Conservation (phyloP, 1,284 basidiomycete genomes). For the Vanrija pseudolonga region DNA sequence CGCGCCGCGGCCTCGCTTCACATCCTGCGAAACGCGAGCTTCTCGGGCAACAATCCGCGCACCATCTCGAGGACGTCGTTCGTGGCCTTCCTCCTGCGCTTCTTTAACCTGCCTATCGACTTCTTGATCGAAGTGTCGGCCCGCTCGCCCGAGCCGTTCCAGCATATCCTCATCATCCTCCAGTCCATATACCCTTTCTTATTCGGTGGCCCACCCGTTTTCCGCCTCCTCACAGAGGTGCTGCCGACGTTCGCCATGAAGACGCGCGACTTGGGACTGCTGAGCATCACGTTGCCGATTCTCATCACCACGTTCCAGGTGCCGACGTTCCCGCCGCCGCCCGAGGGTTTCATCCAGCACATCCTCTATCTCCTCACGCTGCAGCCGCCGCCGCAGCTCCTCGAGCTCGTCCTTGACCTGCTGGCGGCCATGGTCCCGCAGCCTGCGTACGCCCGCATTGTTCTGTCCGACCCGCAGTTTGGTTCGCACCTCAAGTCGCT, state of each 20-base stretch:
- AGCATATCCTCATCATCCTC: conserved; percentile 35
- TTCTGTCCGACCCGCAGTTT: conserved; percentile 27
- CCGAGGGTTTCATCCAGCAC: conserved; percentile 29
- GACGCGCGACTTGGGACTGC: conserved; percentile 34
- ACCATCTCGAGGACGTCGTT: conserved; percentile 24
- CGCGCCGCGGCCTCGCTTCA: conserved; percentile 38
- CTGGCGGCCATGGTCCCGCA: conserved; percentile 33
- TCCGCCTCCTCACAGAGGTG: conserved; percentile 18
- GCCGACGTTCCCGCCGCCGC: conserved; percentile 22
- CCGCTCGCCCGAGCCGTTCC: conserved; percentile 32
- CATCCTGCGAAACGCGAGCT: conserved; percentile 40
- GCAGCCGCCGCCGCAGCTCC: conserved; percentile 22
- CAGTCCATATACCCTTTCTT: conserved; percentile 29
- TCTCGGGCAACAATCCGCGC: conserved; percentile 26
- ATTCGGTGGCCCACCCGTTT: background rate
- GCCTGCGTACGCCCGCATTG: conserved; percentile 22
- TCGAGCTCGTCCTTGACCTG: conserved; percentile 39
- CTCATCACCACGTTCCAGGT: conserved; percentile 27
- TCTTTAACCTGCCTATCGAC: conserved; percentile 33
- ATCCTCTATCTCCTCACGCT: conserved; percentile 32
- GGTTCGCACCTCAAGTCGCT: conserved; percentile 33
- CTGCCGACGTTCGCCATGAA: conserved; percentile 34
- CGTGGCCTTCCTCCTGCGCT: conserved; percentile 24
- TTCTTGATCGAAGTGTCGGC: conserved; percentile 33
- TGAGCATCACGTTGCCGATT: conserved; percentile 31